These are phyloP conservation scores for Claviceps capensis DNA, from an alignment of 2,329 filamentous ascomycete genomes.

Conservation along the genomic window DNA sequence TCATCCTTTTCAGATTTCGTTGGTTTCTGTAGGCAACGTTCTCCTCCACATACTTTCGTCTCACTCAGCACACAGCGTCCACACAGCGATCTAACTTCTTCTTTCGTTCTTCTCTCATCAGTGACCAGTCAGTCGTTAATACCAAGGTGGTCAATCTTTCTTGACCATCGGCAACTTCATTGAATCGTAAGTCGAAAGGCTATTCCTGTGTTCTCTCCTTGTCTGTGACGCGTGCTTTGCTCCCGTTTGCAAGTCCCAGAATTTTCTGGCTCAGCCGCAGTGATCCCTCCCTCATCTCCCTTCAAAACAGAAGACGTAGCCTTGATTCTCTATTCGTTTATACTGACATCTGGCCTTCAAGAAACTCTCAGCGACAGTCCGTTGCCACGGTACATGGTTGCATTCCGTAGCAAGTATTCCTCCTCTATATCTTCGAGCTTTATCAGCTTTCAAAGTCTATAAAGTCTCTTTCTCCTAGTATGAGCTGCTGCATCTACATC, in stretches of 20 bases:
- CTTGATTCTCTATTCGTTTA: neutral
- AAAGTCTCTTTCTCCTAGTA: neutral
- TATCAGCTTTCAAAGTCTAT: too few species aligned
- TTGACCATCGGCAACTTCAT: neutral
- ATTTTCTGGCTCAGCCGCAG: neutral
- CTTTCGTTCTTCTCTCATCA: neutral
- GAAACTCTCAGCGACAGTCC: neutral
- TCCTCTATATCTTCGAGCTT: neutral
- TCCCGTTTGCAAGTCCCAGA: too few species aligned
- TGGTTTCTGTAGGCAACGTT: neutral
- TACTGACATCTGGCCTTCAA: neutral
- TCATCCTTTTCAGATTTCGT: constrained; percentile 1
- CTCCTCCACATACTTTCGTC: neutral
- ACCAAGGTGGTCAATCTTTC: neutral
- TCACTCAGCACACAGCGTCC: constrained; percentile 1
- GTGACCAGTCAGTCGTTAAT: neutral
- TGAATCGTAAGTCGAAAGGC: neutral
- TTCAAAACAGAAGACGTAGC: neutral
- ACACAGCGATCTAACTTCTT: neutral
- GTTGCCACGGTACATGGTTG: neutral
- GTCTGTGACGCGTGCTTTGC: neutral
- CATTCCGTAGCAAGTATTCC: neutral
- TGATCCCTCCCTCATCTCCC: too few species aligned
- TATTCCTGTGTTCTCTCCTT: neutral
- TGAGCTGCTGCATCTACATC: neutral